Evolutionary conservation across 768 basidiomycete species (phyloP).

Genomic region (Boletus tomentosulus): DNA sequence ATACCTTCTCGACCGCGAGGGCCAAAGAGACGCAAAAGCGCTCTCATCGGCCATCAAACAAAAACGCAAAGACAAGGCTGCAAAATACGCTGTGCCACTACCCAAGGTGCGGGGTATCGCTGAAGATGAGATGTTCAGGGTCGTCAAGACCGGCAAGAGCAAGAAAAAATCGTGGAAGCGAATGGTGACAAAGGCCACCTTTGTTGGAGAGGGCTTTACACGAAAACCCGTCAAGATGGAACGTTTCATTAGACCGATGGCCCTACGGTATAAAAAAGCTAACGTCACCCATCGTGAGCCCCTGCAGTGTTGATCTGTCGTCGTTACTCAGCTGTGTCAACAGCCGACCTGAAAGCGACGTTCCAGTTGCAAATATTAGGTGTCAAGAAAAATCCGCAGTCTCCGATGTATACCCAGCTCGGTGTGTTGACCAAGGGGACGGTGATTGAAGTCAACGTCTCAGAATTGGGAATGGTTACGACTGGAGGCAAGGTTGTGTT

Average conservation of each 20-base stretch:
- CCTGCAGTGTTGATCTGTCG: background rate
- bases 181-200: conserved; percentile 99
- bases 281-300: conserved; percentile 97
- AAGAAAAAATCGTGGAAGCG: conserved; percentile 98
- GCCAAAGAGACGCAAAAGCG: conserved; percentile 97
- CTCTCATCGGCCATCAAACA: conserved; percentile 96
- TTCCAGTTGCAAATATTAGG: conserved; percentile 98
- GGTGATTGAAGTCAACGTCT: conserved; percentile 98
- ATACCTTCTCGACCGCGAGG: conserved; percentile 94
- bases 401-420: conserved; percentile 94
- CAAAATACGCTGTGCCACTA: conserved; percentile 94
- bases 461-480: conserved; percentile 95
- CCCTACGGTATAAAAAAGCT: conserved; percentile 94
- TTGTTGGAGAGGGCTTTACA: conserved; percentile 97
- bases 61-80: conserved; percentile 97
- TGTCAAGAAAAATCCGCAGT: conserved; percentile 99
- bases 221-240: conserved; percentile 99
- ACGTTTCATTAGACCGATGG: conserved; percentile 96
- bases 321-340: background rate
- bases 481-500: conserved; percentile 94
- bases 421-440: conserved; percentile 99
- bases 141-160: conserved; percentile 94
- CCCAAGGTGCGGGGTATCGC: conserved; percentile 98
- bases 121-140: conserved; percentile 99
- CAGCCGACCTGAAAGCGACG: conserved; percentile 95